Evolutionary conservation across 2,329 filamentous ascomycete species (phyloP).

Genomic region (Cladobotryum protrusum): DNA sequence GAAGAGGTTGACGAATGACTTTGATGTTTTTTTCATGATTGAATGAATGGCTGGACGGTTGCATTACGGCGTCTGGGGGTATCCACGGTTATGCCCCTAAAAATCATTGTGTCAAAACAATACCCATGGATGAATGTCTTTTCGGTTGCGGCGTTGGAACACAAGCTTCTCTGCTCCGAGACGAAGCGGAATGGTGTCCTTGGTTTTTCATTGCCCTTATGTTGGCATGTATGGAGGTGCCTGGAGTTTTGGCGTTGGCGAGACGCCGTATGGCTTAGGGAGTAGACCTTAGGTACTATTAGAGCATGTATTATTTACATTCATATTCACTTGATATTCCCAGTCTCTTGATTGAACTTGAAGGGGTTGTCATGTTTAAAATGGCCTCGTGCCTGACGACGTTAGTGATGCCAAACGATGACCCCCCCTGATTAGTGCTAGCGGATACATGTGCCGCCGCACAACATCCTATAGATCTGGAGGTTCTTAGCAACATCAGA

Average conservation of each 20-base stretch:
- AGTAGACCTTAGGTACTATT: not conserved
- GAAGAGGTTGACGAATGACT: slow-evolving; percentile 16
- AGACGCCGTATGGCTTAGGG: not conserved
- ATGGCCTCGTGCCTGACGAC: no score
- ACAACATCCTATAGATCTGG: no score
- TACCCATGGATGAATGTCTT: not conserved
- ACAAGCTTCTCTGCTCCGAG: not conserved
- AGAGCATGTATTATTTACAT: no score
- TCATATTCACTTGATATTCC: no score
- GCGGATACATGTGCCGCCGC: no score
- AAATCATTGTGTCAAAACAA: not conserved
- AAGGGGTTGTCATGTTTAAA: no score
- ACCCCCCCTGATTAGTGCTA: no score
- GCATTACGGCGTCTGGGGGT: not conserved
- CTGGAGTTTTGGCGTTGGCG: not conserved
- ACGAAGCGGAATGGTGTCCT: no score
- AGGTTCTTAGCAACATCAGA: no score
- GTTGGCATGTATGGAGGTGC: not conserved
- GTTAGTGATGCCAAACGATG: no score
- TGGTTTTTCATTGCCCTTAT: no score
- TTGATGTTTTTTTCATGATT: not conserved
- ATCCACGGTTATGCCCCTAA: not conserved
- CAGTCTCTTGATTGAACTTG: no score
- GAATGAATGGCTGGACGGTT: not conserved
- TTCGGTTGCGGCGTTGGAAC: not conserved